Percentiles rank a stretch among this genome's conserved stretches.
Evolutionary conservation across 805 yeast genomes (phyloP).

Genomic region (Saturnispora mendoncae): DNA sequence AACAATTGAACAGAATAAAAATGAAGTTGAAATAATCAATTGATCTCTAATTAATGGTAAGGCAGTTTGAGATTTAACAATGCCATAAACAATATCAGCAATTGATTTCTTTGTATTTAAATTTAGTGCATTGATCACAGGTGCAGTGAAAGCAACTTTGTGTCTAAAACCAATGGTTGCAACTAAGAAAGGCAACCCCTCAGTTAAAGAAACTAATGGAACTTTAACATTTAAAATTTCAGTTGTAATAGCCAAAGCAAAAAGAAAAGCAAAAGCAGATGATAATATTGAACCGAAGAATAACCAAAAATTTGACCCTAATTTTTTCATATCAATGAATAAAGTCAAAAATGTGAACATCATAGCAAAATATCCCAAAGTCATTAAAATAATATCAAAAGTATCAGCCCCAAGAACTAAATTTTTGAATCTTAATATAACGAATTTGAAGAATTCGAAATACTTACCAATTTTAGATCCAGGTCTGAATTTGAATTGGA

Average conservation of each 20-base stretch:
- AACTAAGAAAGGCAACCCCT: slow-evolving; percentile 89
- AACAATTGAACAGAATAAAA: slow-evolving; percentile 56
- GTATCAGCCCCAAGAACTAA: slow-evolving; percentile 67
- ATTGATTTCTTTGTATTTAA: slow-evolving; percentile 22
- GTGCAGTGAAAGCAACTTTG: slow-evolving; percentile 62
- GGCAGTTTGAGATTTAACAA: slow-evolving; percentile 31
- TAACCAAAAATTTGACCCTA: slow-evolving; percentile 85
- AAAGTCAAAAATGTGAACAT: slow-evolving; percentile 69
- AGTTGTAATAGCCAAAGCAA: slow-evolving; percentile 61
- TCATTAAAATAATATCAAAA: slow-evolving; percentile 72
- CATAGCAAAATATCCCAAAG: slow-evolving; percentile 82
- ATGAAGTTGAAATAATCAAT: slow-evolving; percentile 59
- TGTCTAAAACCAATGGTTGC: slow-evolving; percentile 88
- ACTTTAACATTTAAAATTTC: slow-evolving; percentile 50
- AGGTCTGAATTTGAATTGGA: slow-evolving; percentile 53
- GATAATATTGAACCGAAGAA: slow-evolving; percentile 71
- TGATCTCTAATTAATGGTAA: slow-evolving; percentile 65
- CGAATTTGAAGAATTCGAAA: slow-evolving; percentile 40
- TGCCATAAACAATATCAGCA: slow-evolving; percentile 26
- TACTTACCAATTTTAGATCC: slow-evolving; percentile 46
- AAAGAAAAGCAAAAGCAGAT: slow-evolving; percentile 73
- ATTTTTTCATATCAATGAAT: slow-evolving; percentile 61
- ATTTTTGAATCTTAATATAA: slow-evolving; percentile 33
- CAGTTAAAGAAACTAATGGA: slow-evolving; percentile 67
- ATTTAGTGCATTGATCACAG: slow-evolving; percentile 38